Evolutionary conservation across 2,329 filamentous ascomycete genomes (phyloP).

Genomic region (Paecilomyces formosus): DNA sequence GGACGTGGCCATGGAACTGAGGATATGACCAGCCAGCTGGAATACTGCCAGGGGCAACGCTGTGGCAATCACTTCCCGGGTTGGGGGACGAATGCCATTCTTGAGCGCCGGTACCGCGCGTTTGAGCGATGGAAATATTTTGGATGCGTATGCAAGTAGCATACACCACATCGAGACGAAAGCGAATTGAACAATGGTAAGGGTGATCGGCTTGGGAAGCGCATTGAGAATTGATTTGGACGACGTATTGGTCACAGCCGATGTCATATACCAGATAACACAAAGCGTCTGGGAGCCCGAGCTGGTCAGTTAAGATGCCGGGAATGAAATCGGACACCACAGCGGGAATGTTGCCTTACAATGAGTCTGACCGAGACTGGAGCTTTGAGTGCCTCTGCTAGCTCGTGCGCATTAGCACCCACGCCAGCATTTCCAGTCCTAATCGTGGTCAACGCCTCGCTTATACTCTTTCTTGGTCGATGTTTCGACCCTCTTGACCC

Average conservation of each 20-base stretch:
- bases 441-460: slow-evolving; percentile 79
- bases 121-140: slow-evolving; percentile 62
- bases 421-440: slow-evolving; percentile 75
- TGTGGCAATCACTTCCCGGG: slow-evolving; percentile 71
- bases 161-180: slow-evolving; percentile 88
- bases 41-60: slow-evolving; percentile 90
- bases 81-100: slow-evolving; percentile 75
- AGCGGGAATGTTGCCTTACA: slow-evolving; percentile 46
- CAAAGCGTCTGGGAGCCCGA: slow-evolving; percentile 65
- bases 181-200: slow-evolving; percentile 88
- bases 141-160: slow-evolving; percentile 67
- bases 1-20: slow-evolving; percentile 88
- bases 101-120: slow-evolving; percentile 69
- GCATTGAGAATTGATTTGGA: slow-evolving; percentile 94
- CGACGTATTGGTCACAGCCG: slow-evolving; percentile 92
- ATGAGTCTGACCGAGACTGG: slow-evolving; percentile 83
- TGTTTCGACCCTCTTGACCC: slow-evolving; percentile 43
- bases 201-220: slow-evolving; percentile 80
- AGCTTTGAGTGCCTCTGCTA: slow-evolving; percentile 82
- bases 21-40: slow-evolving; percentile 85
- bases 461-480: slow-evolving; percentile 74
- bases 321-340: background rate
- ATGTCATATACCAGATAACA: slow-evolving; percentile 88
- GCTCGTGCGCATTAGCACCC: slow-evolving; percentile 85
- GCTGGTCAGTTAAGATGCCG: slow-evolving; percentile 11